Evolutionary conservation across 2,329 filamentous ascomycete species (phyloP), one percentile per base, ranked within the genome.

Genomic region (Colletotrichum incanum): DNA sequence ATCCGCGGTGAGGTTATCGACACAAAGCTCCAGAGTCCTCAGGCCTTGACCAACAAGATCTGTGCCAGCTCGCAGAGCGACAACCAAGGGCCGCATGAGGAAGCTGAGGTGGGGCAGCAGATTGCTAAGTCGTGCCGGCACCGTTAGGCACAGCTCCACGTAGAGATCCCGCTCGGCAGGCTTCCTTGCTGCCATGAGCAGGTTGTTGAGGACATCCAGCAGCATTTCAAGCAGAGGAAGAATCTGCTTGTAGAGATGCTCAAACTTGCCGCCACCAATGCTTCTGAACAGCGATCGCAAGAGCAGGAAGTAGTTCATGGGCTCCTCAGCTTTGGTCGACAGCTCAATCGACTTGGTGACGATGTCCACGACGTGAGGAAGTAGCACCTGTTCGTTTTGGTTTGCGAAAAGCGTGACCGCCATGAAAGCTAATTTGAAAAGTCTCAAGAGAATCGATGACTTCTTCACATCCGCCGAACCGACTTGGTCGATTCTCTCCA

Each of bases 391-490:
- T 82, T 99, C 96, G 77, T 99, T 99, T 79, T 98, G 95, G 11
- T 90, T 88, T 0, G 95, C 95, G 81, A 99, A 99, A 1, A 99
- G 87, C 0, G 96, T 99, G 49, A 99, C 96, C 0, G 97, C 97
- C 96, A 99, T 99, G 82, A 99, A 99, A 0, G 96, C 97, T 62
- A 99, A 84, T 83, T 99, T 99, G 85, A 98, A 99, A 63, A 99
- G 90, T 67, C 97, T 90, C 62, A 99, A 85, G 43, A 99, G 85
- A 59, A 99, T 98, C 7, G 95, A 96, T 0, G 96, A 96, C 82
- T 96, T 97, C 79, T 94, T 95, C 65, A 96, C 92, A 81, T 99
- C 95, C 9, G 93, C 92, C 0, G 94, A 96, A 28, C 96, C 96
- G 54, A 99, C 95, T 80, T 99, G 94, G 74, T 97, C 93, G 70